These are phyloP conservation scores for Strobilomyces dryophilus DNA, from an alignment of 768 basidiomycete genomes.

Conservation along the genomic window DNA sequence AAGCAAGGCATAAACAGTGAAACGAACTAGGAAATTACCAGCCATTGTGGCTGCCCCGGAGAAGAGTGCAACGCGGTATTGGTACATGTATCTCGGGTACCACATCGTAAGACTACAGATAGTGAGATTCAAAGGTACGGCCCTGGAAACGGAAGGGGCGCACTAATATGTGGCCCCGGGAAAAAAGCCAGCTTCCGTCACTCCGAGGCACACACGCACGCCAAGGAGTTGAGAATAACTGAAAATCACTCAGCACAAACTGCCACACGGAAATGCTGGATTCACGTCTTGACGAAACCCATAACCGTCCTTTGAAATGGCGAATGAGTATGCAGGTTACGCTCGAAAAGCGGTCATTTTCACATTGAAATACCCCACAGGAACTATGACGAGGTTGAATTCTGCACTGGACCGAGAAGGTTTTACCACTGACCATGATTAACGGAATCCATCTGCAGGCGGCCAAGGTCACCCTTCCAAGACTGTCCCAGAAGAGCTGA, in stretches of 20 bases:
- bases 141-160: background rate
- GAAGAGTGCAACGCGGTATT: conserved; percentile 4
- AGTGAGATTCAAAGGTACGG: background rate
- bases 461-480: background rate
- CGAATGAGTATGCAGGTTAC: background rate
- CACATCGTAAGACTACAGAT: background rate
- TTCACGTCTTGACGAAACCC: conserved; percentile 3
- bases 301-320: background rate
- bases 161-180: conserved; percentile 1
- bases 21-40: background rate
- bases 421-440: background rate
- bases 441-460: conserved; percentile 1
- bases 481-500: background rate
- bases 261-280: background rate
- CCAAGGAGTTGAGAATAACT: conserved; percentile 3
- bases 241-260: background rate
- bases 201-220: background rate
- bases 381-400: background rate
- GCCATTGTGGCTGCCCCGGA: conserved; percentile 1
- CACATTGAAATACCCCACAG: conserved; percentile 1
- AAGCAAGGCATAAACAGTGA: background rate
- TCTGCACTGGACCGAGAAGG: no score
- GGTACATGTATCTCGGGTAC: conserved; percentile 6
- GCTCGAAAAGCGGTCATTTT: background rate
- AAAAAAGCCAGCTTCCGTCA: conserved; percentile 3